Evolutionary conservation across 2,329 filamentous ascomycete genomes (phyloP), one percentile per base, ranked within the genome.

Genomic region (Fusarium anthophilum): DNA sequence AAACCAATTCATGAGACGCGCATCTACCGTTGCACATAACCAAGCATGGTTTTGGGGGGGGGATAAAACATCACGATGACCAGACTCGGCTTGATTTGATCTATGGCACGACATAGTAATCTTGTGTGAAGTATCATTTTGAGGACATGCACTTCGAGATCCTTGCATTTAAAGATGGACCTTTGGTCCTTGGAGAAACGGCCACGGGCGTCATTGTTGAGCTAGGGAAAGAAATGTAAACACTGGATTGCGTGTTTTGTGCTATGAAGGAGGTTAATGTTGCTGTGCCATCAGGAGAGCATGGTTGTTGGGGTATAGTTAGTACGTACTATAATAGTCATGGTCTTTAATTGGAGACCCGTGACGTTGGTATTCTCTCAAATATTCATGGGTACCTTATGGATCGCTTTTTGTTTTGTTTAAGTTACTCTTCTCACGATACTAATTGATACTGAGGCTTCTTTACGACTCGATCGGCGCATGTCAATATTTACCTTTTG

Each of bases 231-330:
- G 24, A 61, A 37, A 47, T 32, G 51, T 61, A 62, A 62, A 70
- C 47, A 63, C 22, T 62, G 44, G 59, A 47, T 72, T 73, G 65
- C 55, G 51, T 66, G 70, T 68, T 55, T 59, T 57, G 69, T 55
- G 38, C 48, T 45, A 28, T 67, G 38, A 70, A 30, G 35, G 37
- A 60, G 41, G 41, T 50, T 48, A 5, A 47, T 50, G 70, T 73
- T 73, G 70, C 70, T 39, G 47, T 73, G 70, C 55, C 69, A 70
- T 57, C 60, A 39, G 24, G 22, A 44, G 54, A 47, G 18, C 62
- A 67, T 43, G 65, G 53, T 60, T 39, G 53, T 60, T 39, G 41
- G 37, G 37, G 18, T 28, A 35, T 37, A 32, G 17, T 63, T 38
- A 8, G 50, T 45, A 59, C 15, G 38, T 45, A 48, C 39, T 74